phyloP scores from a whole-genome alignment of 2,329 filamentous ascomycete species.

The Moelleriella libera region DNA sequence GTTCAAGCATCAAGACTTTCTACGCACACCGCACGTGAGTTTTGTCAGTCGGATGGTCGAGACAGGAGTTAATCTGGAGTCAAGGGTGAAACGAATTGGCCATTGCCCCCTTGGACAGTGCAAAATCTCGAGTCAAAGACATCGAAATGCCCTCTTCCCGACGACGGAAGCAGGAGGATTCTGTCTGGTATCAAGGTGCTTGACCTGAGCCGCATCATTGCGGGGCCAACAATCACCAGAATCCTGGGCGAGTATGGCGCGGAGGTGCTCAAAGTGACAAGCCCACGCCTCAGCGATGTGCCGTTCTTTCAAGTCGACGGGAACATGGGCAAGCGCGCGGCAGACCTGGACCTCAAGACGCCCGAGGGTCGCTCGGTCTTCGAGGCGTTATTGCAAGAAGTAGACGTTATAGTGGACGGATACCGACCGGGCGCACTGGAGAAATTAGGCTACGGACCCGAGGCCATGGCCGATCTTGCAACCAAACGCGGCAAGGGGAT shows the following conservation, averaged over 20 bases:
- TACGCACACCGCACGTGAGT: conserved; percentile 30
- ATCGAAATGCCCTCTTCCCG: conserved; percentile 26
- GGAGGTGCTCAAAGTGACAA: conserved; percentile 58
- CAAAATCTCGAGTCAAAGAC: conserved; percentile 34
- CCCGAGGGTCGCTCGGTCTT: conserved; percentile 38
- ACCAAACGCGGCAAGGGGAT: conserved; percentile 44
- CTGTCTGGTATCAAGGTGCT: conserved; percentile 55
- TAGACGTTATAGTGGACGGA: conserved; percentile 52
- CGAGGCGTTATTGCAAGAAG: conserved; percentile 42
- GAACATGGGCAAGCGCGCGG: conserved; percentile 56
- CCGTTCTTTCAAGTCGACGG: conserved; percentile 61
- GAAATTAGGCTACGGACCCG: conserved; percentile 46
- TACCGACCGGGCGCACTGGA: conserved; percentile 54
- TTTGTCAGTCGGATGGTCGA: neutral
- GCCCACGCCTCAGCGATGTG: conserved; percentile 52
- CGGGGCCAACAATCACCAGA: conserved; percentile 57
- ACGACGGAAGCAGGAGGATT: conserved; percentile 12
- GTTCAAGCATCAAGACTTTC: conserved; percentile 44
- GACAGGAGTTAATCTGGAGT: neutral
- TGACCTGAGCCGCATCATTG: conserved; percentile 63
- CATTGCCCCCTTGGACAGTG: conserved; percentile 33
- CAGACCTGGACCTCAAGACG: conserved; percentile 47
- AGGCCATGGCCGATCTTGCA: conserved; percentile 37
- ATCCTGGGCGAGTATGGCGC: conserved; percentile 65
- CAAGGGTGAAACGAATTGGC: conserved; percentile 29